Conservation (phyloP, 2,329 filamentous ascomycete species). For the Trichoderma citrinoviride region DNA sequence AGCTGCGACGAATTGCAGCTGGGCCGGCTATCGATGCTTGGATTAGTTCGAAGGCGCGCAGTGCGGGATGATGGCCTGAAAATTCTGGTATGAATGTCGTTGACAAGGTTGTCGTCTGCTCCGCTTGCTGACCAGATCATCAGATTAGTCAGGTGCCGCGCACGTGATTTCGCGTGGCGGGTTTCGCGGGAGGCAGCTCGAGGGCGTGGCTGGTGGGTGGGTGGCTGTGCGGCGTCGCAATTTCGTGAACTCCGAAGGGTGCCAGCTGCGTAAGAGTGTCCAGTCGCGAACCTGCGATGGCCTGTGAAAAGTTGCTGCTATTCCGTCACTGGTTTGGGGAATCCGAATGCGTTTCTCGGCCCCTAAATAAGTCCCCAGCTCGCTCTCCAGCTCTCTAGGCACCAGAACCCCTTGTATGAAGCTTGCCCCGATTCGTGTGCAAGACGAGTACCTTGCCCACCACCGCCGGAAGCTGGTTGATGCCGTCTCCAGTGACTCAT, state of each 20-base stretch:
- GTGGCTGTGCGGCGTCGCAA: conserved; percentile 1
- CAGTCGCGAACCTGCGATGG: background rate
- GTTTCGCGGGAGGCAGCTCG: no score
- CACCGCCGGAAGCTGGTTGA: background rate
- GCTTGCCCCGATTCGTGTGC: conserved; percentile 1
- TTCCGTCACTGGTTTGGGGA: background rate
- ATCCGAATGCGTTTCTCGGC: background rate
- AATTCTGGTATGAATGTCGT: conserved; percentile 31
- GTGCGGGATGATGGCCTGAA: conserved; percentile 28
- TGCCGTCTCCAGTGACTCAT: conserved; percentile 17
- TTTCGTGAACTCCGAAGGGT: background rate
- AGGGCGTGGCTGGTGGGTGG: background rate
- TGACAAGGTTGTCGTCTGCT: conserved; percentile 19
- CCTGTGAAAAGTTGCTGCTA: background rate
- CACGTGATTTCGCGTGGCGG: conserved; percentile 32
- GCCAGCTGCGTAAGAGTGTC: no score
- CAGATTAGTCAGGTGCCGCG: conserved; percentile 34
- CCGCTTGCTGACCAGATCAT: conserved; percentile 23
- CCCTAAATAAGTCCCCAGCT: conserved; percentile 13
- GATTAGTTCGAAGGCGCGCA: conserved; percentile 22
- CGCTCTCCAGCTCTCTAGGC: no score
- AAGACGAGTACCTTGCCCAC: background rate
- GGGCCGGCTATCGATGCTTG: conserved; percentile 23
- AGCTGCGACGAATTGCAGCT: conserved; percentile 21
- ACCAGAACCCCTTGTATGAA: background rate